Percentiles rank a stretch among this genome's conserved stretches.
Conservation (phyloP, 1,139 yeast genomes). For the Hansenula lynferdii region DNA sequence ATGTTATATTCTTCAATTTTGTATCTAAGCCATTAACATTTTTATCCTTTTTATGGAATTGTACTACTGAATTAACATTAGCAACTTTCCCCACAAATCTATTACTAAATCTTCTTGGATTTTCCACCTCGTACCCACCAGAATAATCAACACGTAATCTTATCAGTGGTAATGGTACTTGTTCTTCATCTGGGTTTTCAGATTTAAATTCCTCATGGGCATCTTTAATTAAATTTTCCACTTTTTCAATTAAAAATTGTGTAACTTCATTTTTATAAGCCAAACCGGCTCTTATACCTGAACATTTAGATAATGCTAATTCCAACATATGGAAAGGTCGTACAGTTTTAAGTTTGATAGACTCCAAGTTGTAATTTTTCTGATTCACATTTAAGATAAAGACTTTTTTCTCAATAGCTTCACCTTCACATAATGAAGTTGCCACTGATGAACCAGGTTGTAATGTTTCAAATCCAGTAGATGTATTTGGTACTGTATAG, state of each 20-base stretch:
- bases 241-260: slow-evolving; percentile 53
- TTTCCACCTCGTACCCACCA: slow-evolving; percentile 89
- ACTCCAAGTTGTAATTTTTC: slow-evolving; percentile 54
- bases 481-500: slow-evolving; percentile 59
- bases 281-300: slow-evolving; percentile 56
- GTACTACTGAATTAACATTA: slow-evolving; percentile 79
- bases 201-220: slow-evolving; percentile 52
- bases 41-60: slow-evolving; percentile 50
- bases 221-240: slow-evolving; percentile 58
- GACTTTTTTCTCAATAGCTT: slow-evolving; percentile 67
- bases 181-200: slow-evolving; percentile 29
- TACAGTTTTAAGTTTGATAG: slow-evolving; percentile 64
- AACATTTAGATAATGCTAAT: slow-evolving; percentile 47
- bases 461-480: slow-evolving; percentile 69
- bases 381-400: slow-evolving; percentile 65
- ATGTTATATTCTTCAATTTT: slow-evolving; percentile 16
- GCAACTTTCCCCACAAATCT: slow-evolving; percentile 90
- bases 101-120: slow-evolving; percentile 84
- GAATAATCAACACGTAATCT: slow-evolving; percentile 83
- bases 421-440: slow-evolving; percentile 86
- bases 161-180: slow-evolving; percentile 68
- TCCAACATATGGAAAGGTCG: slow-evolving; percentile 81
- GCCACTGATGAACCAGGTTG: slow-evolving; percentile 97
- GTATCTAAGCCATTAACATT: slow-evolving; percentile 3
- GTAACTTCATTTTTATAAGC: slow-evolving; percentile 61